A percentile compares a stretch with the other conserved stretches of the same genome.
Evolutionary conservation across 768 basidiomycete species (phyloP).

Genomic region (Boletales sp.): DNA sequence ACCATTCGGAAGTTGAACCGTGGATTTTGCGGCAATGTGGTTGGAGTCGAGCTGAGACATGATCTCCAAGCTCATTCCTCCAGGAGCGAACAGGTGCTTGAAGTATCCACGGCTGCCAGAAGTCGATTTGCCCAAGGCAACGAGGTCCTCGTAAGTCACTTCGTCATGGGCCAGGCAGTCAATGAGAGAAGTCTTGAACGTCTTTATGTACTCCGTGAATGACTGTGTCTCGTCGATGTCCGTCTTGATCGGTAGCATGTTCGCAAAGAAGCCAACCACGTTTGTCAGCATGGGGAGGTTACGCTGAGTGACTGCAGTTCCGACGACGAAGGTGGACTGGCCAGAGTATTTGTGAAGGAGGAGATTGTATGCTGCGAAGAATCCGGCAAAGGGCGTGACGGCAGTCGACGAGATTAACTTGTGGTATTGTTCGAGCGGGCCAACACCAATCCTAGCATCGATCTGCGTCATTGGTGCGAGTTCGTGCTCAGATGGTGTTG

Average conservation of each 20-base stretch:
- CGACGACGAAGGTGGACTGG: constrained; percentile 26
- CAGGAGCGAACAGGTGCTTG: constrained; percentile 30
- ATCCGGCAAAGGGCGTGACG: constrained; percentile 27
- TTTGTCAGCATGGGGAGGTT: constrained; percentile 25
- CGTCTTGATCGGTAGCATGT: constrained; percentile 30
- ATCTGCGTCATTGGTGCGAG: constrained; percentile 29
- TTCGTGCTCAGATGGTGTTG: constrained; percentile 23
- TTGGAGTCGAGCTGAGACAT: constrained; percentile 20
- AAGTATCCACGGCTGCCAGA: constrained; percentile 26
- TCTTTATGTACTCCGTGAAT: constrained; percentile 21
- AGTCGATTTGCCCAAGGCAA: constrained; percentile 23
- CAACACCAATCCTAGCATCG: constrained; percentile 19
- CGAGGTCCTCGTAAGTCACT: constrained; percentile 30
- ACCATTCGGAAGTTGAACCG: constrained; percentile 24
- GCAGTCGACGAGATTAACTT: constrained; percentile 14
- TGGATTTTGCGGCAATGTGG: constrained; percentile 14
- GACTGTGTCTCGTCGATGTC: constrained; percentile 21
- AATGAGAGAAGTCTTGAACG: constrained; percentile 24
- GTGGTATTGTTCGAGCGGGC: constrained; percentile 16
- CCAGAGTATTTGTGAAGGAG: constrained; percentile 32
- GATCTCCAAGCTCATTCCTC: constrained; percentile 26
- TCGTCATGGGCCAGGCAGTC: constrained; percentile 23
- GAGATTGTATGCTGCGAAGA: constrained; percentile 31
- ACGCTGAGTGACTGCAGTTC: constrained; percentile 30
- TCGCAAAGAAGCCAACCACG: constrained; percentile 30